These are phyloP conservation scores for Pyrrhoderma lamaoense DNA, from an alignment of 1,284 basidiomycete species.

Conservation along the genomic window DNA sequence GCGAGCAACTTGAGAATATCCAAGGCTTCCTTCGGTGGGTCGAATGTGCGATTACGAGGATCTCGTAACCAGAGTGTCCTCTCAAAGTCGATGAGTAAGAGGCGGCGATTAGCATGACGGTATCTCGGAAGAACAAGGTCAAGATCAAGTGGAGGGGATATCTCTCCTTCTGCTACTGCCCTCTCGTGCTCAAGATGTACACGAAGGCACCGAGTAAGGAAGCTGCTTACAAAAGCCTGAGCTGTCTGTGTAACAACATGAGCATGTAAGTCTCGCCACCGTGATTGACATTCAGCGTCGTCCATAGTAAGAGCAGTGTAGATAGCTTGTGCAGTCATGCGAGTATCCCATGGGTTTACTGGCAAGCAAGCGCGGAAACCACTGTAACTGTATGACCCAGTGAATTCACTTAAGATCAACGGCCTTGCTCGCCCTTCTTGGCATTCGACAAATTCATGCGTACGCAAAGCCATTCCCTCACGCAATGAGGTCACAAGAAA, in stretches of 20 bases:
- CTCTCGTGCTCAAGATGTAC: slow-evolving; percentile 56
- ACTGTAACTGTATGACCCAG: slow-evolving; percentile 78
- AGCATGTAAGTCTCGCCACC: slow-evolving; percentile 82
- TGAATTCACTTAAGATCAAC: slow-evolving; percentile 78
- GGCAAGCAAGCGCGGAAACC: slow-evolving; percentile 83
- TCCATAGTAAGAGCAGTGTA: slow-evolving; percentile 72
- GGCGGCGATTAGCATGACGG: slow-evolving; percentile 52
- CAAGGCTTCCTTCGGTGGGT: slow-evolving; percentile 49
- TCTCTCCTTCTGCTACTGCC: slow-evolving; percentile 25
- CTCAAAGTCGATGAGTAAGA: slow-evolving; percentile 77
- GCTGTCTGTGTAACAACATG: slow-evolving; percentile 86
- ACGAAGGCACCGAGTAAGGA: slow-evolving; percentile 67
- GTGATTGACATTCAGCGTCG: slow-evolving; percentile 60
- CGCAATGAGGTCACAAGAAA: slow-evolving; percentile 79
- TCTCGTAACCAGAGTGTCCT: slow-evolving; percentile 65
- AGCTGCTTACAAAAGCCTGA: slow-evolving; percentile 75
- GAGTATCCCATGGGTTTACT: slow-evolving; percentile 77
- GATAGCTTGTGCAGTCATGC: slow-evolving; percentile 71
- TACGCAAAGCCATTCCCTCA: slow-evolving; percentile 80
- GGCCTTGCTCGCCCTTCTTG: slow-evolving; percentile 65
- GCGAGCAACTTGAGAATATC: slow-evolving; percentile 53
- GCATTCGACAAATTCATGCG: slow-evolving; percentile 82
- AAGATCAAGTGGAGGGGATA: slow-evolving; percentile 38
- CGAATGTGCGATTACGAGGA: slow-evolving; percentile 36
- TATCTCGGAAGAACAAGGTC: slow-evolving; percentile 49